phyloP scores from a whole-genome alignment of 257 asterid genomes.

The Capsicum rhomboideum region DNA sequence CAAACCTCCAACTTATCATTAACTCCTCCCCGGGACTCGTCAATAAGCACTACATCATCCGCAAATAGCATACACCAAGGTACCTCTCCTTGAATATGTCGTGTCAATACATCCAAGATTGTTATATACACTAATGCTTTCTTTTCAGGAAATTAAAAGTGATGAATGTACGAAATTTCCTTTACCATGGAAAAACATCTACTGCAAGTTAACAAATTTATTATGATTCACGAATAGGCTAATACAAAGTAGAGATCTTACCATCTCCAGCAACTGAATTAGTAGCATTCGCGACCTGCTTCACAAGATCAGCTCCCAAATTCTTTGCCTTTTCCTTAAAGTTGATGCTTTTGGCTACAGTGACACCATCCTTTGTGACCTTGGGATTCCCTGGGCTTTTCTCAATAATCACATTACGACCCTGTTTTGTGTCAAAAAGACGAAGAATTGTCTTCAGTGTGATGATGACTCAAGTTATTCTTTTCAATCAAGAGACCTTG shows the following conservation, averaged over 20 bases:
- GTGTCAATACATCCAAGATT: too few species aligned
- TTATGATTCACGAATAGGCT: not conserved
- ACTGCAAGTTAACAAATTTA: not conserved
- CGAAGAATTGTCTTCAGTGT: not conserved
- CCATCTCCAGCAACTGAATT: slow-evolving; percentile 91
- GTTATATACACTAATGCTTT: not conserved
- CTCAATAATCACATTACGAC: slow-evolving; percentile 71
- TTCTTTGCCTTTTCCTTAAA: slow-evolving; percentile 65
- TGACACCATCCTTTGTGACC: slow-evolving; percentile 89
- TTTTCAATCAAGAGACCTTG: not conserved
- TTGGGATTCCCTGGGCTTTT: slow-evolving; percentile 44
- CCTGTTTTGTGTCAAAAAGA: slow-evolving; percentile 31
- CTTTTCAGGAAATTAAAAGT: not conserved
- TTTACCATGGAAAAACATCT: not conserved
- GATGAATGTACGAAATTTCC: not conserved
- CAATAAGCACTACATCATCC: too few species aligned
- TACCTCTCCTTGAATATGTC: too few species aligned
- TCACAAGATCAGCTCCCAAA: slow-evolving; percentile 83
- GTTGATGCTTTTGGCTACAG: slow-evolving; percentile 83
- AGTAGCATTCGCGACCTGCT: slow-evolving; percentile 87
- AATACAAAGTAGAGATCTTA: slow-evolving; percentile 28
- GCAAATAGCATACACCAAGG: too few species aligned
- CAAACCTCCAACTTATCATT: too few species aligned
- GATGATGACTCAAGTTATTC: not conserved
- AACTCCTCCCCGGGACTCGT: too few species aligned